phyloP scores from a whole-genome alignment of 208 protist species.

The Leishmania major region DNA sequence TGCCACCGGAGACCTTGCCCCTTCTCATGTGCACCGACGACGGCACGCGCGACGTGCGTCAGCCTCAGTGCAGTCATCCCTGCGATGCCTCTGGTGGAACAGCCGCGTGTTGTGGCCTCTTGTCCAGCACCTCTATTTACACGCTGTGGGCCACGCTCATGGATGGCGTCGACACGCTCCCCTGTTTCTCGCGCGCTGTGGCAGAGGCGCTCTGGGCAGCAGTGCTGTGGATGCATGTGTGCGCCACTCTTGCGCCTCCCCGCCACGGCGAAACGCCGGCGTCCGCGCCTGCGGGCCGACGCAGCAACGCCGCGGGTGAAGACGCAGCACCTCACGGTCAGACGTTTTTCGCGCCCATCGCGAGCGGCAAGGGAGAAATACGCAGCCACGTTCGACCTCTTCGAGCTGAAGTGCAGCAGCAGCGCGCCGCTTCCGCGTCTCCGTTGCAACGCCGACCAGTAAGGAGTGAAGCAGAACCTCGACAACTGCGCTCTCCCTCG shows the following conservation, averaged over 20 bases:
- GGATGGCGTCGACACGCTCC: slow-evolving; percentile 10
- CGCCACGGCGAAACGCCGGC: neutral
- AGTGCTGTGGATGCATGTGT: slow-evolving; percentile 28
- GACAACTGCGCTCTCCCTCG: neutral
- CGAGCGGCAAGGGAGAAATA: neutral
- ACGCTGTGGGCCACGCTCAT: slow-evolving; percentile 20
- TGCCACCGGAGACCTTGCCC: slow-evolving; percentile 18
- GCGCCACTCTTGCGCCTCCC: neutral
- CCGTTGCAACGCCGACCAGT: neutral
- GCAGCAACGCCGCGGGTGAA: neutral
- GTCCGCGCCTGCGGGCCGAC: neutral
- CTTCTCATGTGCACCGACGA: slow-evolving; percentile 2
- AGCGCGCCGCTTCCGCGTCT: neutral
- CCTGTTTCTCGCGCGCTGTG: slow-evolving; percentile 1
- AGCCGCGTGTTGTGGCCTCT: slow-evolving; percentile 6
- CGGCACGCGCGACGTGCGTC: neutral
- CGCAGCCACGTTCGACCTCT: neutral
- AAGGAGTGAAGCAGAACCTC: neutral
- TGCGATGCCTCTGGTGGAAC: neutral
- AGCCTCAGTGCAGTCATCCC: neutral
- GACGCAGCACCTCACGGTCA: neutral
- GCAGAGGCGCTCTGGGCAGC: slow-evolving; percentile 26
- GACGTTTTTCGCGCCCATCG: neutral
- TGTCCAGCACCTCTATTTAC: slow-evolving; percentile 9
- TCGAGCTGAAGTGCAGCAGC: neutral